A percentile compares a stretch with the other conserved stretches of the same genome.
Evolutionary conservation across 2,329 filamentous ascomycete species (phyloP).

Genomic region (Trichoderma sp.): DNA sequence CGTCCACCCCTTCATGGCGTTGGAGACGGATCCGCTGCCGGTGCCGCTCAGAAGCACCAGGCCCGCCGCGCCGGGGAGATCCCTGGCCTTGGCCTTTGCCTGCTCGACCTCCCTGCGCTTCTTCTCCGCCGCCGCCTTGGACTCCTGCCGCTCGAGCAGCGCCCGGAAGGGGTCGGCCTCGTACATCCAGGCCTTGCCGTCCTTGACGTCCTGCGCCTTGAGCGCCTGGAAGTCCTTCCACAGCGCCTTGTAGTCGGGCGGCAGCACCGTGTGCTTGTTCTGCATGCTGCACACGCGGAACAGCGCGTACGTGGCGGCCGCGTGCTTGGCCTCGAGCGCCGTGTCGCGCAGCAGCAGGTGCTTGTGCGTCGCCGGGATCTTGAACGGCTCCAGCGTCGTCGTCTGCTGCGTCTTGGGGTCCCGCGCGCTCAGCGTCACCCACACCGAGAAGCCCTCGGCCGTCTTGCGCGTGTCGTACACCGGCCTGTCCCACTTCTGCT

Average conservation of each 20-base stretch:
- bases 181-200: constrained; percentile 84
- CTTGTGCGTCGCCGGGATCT: constrained; percentile 74
- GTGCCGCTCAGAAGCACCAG: constrained; percentile 55
- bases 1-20: constrained; percentile 74
- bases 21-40: constrained; percentile 42
- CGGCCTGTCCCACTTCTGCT: constrained; percentile 91
- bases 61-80: constrained; percentile 61
- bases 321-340: constrained; percentile 87
- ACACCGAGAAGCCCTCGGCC: constrained; percentile 73
- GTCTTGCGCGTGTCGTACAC: constrained; percentile 84
- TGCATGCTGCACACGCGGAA: constrained; percentile 94
- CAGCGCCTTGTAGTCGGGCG: constrained; percentile 82
- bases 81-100: constrained; percentile 67
- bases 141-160: constrained; percentile 76
- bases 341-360: constrained; percentile 75
- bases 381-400: constrained; percentile 76
- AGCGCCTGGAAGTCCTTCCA: constrained; percentile 90
- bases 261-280: constrained; percentile 92
- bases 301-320: constrained; percentile 86
- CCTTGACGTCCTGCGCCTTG: constrained; percentile 78
- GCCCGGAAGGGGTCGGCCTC: constrained; percentile 91
- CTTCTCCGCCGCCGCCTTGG: constrained; percentile 75
- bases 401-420: constrained; percentile 83
- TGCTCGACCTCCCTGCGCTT: constrained; percentile 72
- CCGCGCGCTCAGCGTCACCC: constrained; percentile 73